Evolutionary conservation across 2,329 filamentous ascomycete genomes (phyloP).

Genomic region (Aspergillus ustus): DNA sequence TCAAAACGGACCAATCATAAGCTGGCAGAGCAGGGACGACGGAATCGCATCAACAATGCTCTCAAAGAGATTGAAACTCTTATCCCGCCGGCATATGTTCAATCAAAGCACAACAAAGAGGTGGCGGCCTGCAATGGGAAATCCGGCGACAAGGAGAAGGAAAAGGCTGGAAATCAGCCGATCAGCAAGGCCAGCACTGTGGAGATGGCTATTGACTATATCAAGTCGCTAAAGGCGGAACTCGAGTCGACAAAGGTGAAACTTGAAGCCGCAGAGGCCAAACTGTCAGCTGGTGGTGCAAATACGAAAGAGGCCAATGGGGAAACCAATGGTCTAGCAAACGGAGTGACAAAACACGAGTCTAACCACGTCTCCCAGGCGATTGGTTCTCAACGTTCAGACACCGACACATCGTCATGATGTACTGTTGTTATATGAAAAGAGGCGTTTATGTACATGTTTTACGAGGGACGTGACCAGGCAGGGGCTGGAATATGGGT

Average conservation of each 20-base stretch:
- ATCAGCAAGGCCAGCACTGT: conserved; percentile 96
- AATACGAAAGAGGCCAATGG: conserved; percentile 8
- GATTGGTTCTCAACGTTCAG: not conserved
- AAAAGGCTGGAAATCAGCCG: conserved; percentile 56
- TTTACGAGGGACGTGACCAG: conserved; percentile 6
- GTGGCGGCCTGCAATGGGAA: conserved; percentile 45
- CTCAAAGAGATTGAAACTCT: conserved; percentile 88
- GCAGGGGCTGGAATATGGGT: not conserved
- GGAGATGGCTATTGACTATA: conserved; percentile 95
- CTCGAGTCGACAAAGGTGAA: conserved; percentile 66
- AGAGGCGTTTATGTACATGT: conserved; percentile 12
- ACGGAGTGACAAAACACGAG: not conserved
- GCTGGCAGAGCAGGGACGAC: conserved; percentile 91
- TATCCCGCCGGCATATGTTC: conserved; percentile 63
- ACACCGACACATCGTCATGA: conserved; percentile 8
- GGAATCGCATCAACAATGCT: conserved; percentile 94
- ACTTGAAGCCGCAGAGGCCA: conserved; percentile 68
- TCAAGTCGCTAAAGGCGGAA: conserved; percentile 80
- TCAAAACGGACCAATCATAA: conserved; percentile 98
- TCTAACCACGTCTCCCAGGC: not conserved
- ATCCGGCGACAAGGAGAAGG: conserved; percentile 54
- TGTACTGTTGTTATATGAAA: not conserved
- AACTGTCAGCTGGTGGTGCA: conserved; percentile 43
- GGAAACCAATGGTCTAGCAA: conserved; percentile 9
- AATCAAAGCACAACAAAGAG: conserved; percentile 49